Conservation (phyloP, 2,329 filamentous ascomycete genomes). For the Neurospora crassa region DNA sequence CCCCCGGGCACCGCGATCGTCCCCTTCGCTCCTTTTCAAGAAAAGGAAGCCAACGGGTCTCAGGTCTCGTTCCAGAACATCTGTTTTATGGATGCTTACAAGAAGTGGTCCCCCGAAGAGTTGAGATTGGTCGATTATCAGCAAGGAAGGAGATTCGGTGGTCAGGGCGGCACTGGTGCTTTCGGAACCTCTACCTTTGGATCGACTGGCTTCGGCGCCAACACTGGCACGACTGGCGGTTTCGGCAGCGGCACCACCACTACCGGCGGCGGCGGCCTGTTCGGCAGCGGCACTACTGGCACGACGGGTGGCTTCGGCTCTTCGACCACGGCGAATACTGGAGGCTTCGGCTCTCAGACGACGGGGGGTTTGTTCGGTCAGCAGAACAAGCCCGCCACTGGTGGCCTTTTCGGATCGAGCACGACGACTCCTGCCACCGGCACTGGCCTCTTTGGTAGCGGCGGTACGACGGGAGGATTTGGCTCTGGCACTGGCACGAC, state of each 20-base stretch:
- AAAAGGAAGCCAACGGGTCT: conserved; percentile 59
- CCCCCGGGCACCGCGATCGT: conserved; percentile 59
- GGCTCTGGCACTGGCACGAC: conserved; percentile 7
- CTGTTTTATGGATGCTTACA: conserved; percentile 68
- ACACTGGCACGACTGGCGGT: conserved; percentile 27
- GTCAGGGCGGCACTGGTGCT: conserved; percentile 71
- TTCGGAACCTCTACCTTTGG: conserved; percentile 55
- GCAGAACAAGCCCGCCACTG: conserved; percentile 17
- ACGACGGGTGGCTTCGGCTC: conserved; percentile 27
- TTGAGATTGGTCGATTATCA: conserved; percentile 78
- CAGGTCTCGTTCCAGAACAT: conserved; percentile 69
- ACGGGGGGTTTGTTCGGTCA: conserved; percentile 33
- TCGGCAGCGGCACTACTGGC: conserved; percentile 26
- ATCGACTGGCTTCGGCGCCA: conserved; percentile 33
- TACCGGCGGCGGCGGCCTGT: conserved; percentile 27
- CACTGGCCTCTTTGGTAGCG: conserved; percentile 38
- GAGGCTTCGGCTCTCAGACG: conserved; percentile 28
- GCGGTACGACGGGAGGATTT: conserved; percentile 10
- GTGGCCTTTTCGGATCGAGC: conserved; percentile 34
- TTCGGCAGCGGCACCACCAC: conserved; percentile 30
- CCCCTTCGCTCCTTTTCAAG: conserved; percentile 59
- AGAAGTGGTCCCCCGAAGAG: conserved; percentile 85
- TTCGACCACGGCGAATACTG: conserved; percentile 17
- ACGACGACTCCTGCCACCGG: conserved; percentile 12
- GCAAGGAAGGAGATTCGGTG: conserved; percentile 76